phyloP scores from a whole-genome alignment of 1,284 basidiomycete genomes.

The Boletellus deceptivus region DNA sequence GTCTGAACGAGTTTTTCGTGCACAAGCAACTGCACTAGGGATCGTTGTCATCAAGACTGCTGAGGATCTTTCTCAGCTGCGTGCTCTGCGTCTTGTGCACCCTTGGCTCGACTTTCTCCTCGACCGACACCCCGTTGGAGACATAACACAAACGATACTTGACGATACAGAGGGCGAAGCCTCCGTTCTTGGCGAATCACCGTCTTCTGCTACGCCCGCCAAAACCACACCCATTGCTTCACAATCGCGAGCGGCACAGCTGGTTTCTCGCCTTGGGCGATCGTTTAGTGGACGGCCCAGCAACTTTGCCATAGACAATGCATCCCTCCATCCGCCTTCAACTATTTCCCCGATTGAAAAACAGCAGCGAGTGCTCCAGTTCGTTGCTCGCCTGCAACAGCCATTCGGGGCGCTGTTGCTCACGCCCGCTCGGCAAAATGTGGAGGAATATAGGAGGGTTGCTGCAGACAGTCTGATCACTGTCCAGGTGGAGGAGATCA shows the following conservation, averaged over 20 bases:
- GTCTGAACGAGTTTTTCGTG: no score
- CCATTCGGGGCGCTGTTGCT: neutral
- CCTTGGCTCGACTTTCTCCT: no score
- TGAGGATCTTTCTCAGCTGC: no score
- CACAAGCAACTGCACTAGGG: no score
- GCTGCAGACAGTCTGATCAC: neutral
- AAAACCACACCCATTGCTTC: fast-evolving
- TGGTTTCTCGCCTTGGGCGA: neutral
- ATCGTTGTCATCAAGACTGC: no score
- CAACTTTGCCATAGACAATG: neutral
- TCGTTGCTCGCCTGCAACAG: no score
- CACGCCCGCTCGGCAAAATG: neutral
- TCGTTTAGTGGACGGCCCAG: neutral
- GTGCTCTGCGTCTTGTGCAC: no score
- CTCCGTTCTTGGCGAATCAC: neutral
- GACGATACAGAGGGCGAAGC: no score
- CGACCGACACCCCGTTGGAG: no score
- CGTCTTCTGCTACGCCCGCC: neutral
- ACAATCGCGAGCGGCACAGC: neutral
- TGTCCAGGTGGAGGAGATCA: neutral
- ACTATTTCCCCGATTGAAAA: neutral
- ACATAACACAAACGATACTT: no score
- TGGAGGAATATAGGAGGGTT: neutral
- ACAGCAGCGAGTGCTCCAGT: neutral
- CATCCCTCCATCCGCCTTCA: neutral